These are phyloP conservation scores for Calonectria naviculata DNA, from an alignment of 2,329 filamentous ascomycete genomes.

Conservation along the genomic window DNA sequence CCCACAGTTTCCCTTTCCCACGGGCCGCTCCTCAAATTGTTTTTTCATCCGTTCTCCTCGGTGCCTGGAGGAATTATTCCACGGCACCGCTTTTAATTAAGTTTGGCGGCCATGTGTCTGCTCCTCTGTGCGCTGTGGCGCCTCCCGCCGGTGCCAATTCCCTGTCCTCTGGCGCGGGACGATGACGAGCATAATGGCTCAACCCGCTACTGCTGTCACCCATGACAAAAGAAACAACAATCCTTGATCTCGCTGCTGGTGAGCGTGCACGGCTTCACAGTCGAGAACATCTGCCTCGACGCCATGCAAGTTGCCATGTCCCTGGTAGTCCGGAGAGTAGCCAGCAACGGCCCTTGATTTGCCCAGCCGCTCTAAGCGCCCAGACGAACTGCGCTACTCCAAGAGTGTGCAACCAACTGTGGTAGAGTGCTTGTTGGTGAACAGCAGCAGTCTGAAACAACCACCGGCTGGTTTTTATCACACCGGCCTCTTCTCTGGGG, in stretches of 20 bases:
- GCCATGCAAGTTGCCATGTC: conserved; percentile 5
- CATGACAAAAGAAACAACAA: neutral
- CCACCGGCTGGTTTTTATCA: neutral
- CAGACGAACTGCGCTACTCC: conserved; percentile 11
- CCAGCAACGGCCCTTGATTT: conserved; percentile 6
- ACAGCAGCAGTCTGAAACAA: neutral
- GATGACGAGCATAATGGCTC: conserved; percentile 13
- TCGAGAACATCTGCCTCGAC: neutral
- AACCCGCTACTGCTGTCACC: neutral
- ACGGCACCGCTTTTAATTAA: neutral
- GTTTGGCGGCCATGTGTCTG: neutral
- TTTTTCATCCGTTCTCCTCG: neutral
- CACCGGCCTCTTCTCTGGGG: neutral
- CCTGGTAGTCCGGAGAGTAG: conserved; percentile 2
- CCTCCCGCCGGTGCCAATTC: neutral
- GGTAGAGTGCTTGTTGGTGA: neutral
- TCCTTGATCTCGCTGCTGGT: neutral
- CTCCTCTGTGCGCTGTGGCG: conserved; percentile 8
- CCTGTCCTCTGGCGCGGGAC: neutral
- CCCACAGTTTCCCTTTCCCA: neutral
- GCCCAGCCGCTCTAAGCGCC: conserved; percentile 24
- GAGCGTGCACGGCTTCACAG: neutral
- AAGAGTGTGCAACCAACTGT: conserved; percentile 9
- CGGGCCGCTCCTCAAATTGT: neutral
- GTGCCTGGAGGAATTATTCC: neutral